Evolutionary conservation across 2,329 filamentous ascomycete species (phyloP), one percentile per base, ranked within the genome.

Genomic region (Penicillium sp.): DNA sequence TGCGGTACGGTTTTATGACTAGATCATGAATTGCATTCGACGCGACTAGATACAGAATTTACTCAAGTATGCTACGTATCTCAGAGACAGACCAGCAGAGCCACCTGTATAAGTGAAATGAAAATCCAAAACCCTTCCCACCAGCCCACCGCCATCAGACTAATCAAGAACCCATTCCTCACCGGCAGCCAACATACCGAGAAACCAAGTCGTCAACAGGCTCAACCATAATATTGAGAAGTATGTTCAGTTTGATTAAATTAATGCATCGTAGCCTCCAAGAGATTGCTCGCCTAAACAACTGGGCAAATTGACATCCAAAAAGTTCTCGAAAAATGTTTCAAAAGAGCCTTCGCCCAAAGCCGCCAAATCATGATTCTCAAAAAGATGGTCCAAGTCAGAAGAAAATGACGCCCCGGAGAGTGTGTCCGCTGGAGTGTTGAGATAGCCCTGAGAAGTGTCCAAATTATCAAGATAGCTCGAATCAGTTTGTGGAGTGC

Each of bases 301-400:
- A 24, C 10, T 49, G 9, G 46, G 46, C 10, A 49, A 49, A 29
- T 49, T 49, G 4, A 49, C 33, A 29, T 49, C 46, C 16, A 49
- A 21, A 26, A 49, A 49, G 21, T 49, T 49, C 46, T 29, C 29
- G 14, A 49, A 49, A 29, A 28, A 49, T 6, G 34, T 40, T n/a
- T 40, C 34, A 14, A 49, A 49, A 28, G 34, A 49, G 6, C 34
- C 46, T 21, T 37, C 45, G 9, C 29, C 31, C 31, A 48, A 23
- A n/a, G 45, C n/a, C 11, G 24, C 18, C 13, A 49, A 29, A 49
- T 49, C 46, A 19, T 39, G 21, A 21, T 31, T 39, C 31, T 21
- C 46, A 40, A 49, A 49, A 10, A 49, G 23, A 5, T 31, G 46
- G 16, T 49, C 46, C 34, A 49, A 49, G n/a, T 49, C 46, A 13